Evolutionary conservation across 148 eudicot species (phyloP), one percentile per base, ranked within the genome.

Genomic region (Rhododendron williamsianum): DNA sequence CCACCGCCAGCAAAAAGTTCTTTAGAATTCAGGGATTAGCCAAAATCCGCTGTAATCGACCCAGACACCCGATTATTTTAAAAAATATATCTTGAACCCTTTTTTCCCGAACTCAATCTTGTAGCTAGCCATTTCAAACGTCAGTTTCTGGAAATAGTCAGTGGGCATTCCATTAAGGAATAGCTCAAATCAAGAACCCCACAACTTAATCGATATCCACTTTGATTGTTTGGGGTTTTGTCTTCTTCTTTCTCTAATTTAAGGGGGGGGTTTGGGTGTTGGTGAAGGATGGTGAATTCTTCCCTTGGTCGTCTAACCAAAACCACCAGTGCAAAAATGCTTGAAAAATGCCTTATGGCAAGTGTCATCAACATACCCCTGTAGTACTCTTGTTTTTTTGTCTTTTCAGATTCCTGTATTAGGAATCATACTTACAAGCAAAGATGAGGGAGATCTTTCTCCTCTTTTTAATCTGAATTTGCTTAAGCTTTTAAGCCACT

Each of bases 401-500:
- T 30, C 23, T 11, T 48, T 58, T 58, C 76, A 10, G 76, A 10
- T 33, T 36, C 41, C 27, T 69, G 4, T 67, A 67, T 67, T 67
- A 4, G 36, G 74, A 38, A n/a, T 86, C 45, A 72, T 86, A 81
- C 92, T 91, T 92, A 83, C 83, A 93, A 90, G 96, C 93, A 89
- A 93, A 91, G 94, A 13, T 80, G 80, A 15, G 30, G 30, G 30
- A 30, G 58, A 27, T 46, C 77, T 71, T 56, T 49, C 48, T 27
- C 73, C 80, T 87, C 48, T 46, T 83, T 4, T 45, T 79, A 46
- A n/a, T 82, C 36, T 78, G 80, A 81, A 36, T 81, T 48, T 69
- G 52, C 78, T 84, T 83, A 67, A 86, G 74, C 94, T 92, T 93
- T 76, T 38, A 94, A 94, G 93, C 88, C 94, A 94, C 96, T 91